Base-by-base conservation (phyloP, 176 grass and related monocot genomes). In the Paspalum notatum region DNA sequence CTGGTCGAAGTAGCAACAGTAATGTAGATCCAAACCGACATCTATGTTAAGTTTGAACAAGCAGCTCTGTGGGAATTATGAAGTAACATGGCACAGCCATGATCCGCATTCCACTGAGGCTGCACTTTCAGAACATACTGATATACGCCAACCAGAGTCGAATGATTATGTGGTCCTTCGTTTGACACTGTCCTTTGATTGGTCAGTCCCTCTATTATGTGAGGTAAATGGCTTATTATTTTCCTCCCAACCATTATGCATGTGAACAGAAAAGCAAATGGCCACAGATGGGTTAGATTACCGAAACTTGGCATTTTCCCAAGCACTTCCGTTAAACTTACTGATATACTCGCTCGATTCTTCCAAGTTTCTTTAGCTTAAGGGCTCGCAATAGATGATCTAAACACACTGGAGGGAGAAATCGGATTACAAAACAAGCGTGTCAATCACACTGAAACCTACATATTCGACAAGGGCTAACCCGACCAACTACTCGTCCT, bases 1-100 rank as follows among this genome's bases (percentile, higher is more conserved):
- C 43, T 68, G 10, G 18, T 8, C 12, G 71, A 17, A 40, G 11
- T 8, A 72, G 13, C 39, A 72, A 47, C 17, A 10, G 25, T 71
- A 24, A 13, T 27, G 5, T 52, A 63, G 5, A 32, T 50, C 18
- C 18, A 17, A 49, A 49, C 9, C 9, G 1, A 40, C n/a, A 84
- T 52, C 44, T 24, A 84, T 59, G 22, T 66, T 14, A 74, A 7
- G 52, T 21, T 40, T 41, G n/a, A 43, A 53, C 20, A 69, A 70
- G 43, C 16, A 40, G 10, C 8, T 38, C 13, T 39, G 38, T 59
- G 7, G 2, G 13, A 58, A 42, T 48, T 40, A 68, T 6, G 10
- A 0, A 72, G 26, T 62, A 54, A 18, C 32, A 52, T 24, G 32
- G 20, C 39, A 42, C 5, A 10, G 43, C 20, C 57, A 73, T 17